Percentiles rank a stretch among this genome's conserved stretches.
phyloP scores from a whole-genome alignment of 768 basidiomycete species.

The Mycena galericulata region DNA sequence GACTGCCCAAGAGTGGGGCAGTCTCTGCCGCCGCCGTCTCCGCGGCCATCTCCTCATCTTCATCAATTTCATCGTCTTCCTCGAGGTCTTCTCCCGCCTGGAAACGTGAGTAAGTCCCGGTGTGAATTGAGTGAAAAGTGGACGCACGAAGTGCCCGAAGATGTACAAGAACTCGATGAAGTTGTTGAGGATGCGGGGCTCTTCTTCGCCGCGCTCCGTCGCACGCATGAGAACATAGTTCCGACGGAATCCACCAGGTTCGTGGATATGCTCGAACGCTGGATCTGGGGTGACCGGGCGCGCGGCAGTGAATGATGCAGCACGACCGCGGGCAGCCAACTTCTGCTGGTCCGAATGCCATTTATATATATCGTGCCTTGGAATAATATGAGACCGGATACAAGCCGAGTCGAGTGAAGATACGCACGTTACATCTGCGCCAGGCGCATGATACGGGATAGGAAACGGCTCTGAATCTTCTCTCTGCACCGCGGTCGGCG shows the following conservation, averaged over 20 bases:
- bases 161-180: constrained; percentile 96
- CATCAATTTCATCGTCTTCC: constrained; percentile 87
- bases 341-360: constrained; percentile 86
- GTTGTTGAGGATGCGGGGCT: constrained; percentile 78
- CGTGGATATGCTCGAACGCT: constrained; percentile 91
- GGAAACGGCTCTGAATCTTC: constrained; percentile 81
- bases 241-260: constrained; percentile 94
- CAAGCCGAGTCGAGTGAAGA: constrained; percentile 31
- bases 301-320: constrained; percentile 76
- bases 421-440: constrained; percentile 93
- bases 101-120: constrained; percentile 17
- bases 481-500: constrained; percentile 40
- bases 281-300: constrained; percentile 69
- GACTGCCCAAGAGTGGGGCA: constrained; percentile 64
- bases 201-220: constrained; percentile 71
- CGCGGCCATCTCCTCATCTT: constrained; percentile 54
- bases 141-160: constrained; percentile 94
- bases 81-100: constrained; percentile 93
- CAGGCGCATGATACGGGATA: constrained; percentile 88
- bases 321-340: constrained; percentile 68
- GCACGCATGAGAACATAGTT: constrained; percentile 86
- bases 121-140: neutral
- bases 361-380: constrained; percentile 92
- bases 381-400: constrained; percentile 28
- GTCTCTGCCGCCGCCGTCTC: constrained; percentile 53